These are phyloP conservation scores for Nannochloris sp. DNA, from an alignment of 139 green algal genomes.

Conservation along the genomic window DNA sequence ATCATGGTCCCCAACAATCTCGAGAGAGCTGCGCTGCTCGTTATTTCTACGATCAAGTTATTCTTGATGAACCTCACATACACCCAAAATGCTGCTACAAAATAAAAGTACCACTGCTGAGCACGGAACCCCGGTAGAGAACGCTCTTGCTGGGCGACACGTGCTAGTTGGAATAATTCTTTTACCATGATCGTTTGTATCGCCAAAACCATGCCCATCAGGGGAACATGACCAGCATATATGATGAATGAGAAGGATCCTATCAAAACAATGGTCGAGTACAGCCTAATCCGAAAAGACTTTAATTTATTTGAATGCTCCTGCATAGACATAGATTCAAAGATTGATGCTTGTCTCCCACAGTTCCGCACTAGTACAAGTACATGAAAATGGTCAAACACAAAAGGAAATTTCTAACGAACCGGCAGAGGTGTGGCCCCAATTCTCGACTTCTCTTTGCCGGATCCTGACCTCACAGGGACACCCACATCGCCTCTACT, in stretches of 20 bases:
- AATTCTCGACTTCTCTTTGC: too few species aligned
- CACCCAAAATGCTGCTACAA: slow-evolving; percentile 79
- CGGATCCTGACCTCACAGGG: too few species aligned
- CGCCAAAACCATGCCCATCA: slow-evolving; percentile 69
- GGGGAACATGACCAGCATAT: slow-evolving; percentile 69
- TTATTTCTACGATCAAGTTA: slow-evolving; percentile 74
- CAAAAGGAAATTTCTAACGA: too few species aligned
- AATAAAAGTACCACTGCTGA: slow-evolving; percentile 91
- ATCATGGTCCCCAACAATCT: slow-evolving; percentile 54
- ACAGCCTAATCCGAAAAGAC: slow-evolving; percentile 54
- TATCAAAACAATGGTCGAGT: slow-evolving; percentile 70
- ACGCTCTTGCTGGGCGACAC: slow-evolving; percentile 46
- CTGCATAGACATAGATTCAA: too few species aligned
- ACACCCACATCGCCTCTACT: too few species aligned
- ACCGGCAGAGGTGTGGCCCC: too few species aligned
- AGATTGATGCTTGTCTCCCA: too few species aligned
- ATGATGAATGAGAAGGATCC: slow-evolving; percentile 57
- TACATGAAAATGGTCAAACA: too few species aligned
- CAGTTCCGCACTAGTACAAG: too few species aligned
- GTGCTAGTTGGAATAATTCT: slow-evolving; percentile 74
- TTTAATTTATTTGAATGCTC: slow-evolving; percentile 15
- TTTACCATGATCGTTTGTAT: slow-evolving; percentile 71
- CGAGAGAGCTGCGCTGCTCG: slow-evolving; percentile 35
- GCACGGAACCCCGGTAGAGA: slow-evolving; percentile 54
- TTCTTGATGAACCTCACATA: slow-evolving; percentile 88